Percentiles rank a stretch among this genome's conserved stretches.
These are phyloP conservation scores for Lasiodiplodia gonubiensis DNA, from an alignment of 2,329 filamentous ascomycete genomes.

Conservation along the genomic window DNA sequence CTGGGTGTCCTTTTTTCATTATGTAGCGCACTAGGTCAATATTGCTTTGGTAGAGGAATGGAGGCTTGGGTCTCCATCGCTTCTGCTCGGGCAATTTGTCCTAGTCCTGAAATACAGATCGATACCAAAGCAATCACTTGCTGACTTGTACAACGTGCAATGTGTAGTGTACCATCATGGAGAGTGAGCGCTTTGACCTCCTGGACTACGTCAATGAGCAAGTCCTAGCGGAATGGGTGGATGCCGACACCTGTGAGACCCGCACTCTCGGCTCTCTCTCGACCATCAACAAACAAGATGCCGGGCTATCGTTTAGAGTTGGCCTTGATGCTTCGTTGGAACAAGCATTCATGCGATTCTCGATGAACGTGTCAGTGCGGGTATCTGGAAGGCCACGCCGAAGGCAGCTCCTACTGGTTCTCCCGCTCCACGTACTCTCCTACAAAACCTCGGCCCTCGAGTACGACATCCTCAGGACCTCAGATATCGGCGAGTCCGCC, in stretches of 20 bases:
- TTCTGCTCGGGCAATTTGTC: not conserved
- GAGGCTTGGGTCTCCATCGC: not conserved
- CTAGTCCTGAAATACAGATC: not conserved
- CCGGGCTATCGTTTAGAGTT: slow-evolving; percentile 6
- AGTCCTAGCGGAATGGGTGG: slow-evolving; percentile 23
- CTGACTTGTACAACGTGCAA: slow-evolving; percentile 8
- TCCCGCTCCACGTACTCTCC: slow-evolving; percentile 9
- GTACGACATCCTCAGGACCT: slow-evolving; percentile 3
- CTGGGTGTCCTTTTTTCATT: not conserved
- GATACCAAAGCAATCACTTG: not conserved
- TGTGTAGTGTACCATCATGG: not conserved
- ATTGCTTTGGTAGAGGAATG: not conserved
- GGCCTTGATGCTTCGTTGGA: not conserved
- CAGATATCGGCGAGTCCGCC: not conserved
- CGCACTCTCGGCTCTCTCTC: slow-evolving; percentile 14
- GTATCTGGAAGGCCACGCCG: slow-evolving; percentile 1
- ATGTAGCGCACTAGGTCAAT: not conserved
- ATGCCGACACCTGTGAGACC: not conserved
- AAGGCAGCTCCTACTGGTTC: slow-evolving; percentile 8
- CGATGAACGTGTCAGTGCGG: slow-evolving; percentile 15
- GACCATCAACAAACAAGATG: slow-evolving; percentile 19
- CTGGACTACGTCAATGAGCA: slow-evolving; percentile 9
- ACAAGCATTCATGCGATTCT: slow-evolving; percentile 21
- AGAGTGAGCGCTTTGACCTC: slow-evolving; percentile 3
- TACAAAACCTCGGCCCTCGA: not conserved